Percentiles rank a stretch among this genome's conserved stretches.
Evolutionary conservation across 2,329 filamentous ascomycete species (phyloP).

Genomic region (Fusarium compactum): DNA sequence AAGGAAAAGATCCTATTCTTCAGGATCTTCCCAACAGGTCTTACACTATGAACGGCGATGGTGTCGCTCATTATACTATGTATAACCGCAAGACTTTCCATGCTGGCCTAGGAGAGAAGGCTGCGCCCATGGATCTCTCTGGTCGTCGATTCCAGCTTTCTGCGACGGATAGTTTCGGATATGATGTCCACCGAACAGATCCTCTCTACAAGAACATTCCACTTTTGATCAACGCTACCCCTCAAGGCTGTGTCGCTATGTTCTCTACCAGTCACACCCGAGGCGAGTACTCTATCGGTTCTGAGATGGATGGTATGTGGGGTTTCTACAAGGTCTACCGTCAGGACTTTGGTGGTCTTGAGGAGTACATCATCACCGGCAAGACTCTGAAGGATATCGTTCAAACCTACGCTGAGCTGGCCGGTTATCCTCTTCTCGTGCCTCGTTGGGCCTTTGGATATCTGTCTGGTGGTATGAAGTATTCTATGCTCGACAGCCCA

Average conservation of each 20-base stretch:
- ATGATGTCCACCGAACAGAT: conserved; percentile 77
- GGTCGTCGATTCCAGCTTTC: conserved; percentile 74
- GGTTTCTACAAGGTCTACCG: conserved; percentile 80
- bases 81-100: conserved; percentile 74
- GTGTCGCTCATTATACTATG: conserved; percentile 73
- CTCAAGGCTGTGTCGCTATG: conserved; percentile 72
- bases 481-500: conserved; percentile 62
- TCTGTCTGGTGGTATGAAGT: conserved; percentile 72
- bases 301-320: conserved; percentile 82
- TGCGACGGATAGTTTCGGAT: conserved; percentile 79
- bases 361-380: conserved; percentile 77
- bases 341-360: conserved; percentile 77
- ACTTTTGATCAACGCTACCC: conserved; percentile 75
- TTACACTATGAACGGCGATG: conserved; percentile 71
- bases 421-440: conserved; percentile 75
- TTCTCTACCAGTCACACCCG: conserved; percentile 76
- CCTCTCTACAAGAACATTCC: conserved; percentile 83
- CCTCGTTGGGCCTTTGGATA: conserved; percentile 81
- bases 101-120: conserved; percentile 78
- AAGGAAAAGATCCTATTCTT: conserved; percentile 66
- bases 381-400: conserved; percentile 75
- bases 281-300: conserved; percentile 74
- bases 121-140: conserved; percentile 78
- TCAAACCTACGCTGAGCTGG: conserved; percentile 72
- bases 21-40: conserved; percentile 73